phyloP scores from a whole-genome alignment of 176 grass and related monocot genomes.

The Panicum miliaceum region DNA sequence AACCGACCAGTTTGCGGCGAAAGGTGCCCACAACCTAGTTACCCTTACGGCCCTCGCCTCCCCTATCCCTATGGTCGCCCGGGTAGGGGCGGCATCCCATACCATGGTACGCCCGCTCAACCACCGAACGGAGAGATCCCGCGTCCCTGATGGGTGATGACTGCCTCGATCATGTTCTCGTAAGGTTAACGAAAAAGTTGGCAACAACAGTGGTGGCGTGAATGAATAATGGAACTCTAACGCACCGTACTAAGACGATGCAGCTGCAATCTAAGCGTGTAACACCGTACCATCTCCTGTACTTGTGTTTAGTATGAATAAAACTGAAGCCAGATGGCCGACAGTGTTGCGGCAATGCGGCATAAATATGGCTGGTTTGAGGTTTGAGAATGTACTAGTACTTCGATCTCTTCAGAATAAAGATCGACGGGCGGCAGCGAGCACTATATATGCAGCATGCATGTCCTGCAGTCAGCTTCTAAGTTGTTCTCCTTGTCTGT shows the following conservation, averaged over 20 bases:
- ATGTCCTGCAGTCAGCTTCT: not conserved
- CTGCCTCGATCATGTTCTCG: not conserved
- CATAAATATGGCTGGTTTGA: not conserved
- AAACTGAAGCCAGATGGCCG: not conserved
- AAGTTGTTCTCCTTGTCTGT: not conserved
- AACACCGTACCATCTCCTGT: too few species aligned
- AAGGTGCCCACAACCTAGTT: not conserved
- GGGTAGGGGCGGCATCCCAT: not conserved
- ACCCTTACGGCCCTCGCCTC: not conserved
- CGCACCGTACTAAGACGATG: too few species aligned
- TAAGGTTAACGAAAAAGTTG: not conserved
- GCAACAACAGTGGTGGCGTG: too few species aligned
- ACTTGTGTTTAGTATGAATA: not conserved
- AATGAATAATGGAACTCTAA: too few species aligned
- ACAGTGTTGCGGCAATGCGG: not conserved
- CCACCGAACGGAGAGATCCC: not conserved
- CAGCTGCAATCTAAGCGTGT: too few species aligned
- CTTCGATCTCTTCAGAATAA: not conserved
- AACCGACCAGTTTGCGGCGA: not conserved
- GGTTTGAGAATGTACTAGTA: not conserved
- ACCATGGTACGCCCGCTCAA: not conserved
- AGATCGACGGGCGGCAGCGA: not conserved
- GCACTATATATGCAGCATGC: too few species aligned
- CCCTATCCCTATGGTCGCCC: not conserved
- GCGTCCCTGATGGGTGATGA: not conserved